A percentile compares a stretch with the other conserved stretches of the same genome.
phyloP scores from a whole-genome alignment of 1,139 yeast species.

The Geotrichum phurueaensis region DNA sequence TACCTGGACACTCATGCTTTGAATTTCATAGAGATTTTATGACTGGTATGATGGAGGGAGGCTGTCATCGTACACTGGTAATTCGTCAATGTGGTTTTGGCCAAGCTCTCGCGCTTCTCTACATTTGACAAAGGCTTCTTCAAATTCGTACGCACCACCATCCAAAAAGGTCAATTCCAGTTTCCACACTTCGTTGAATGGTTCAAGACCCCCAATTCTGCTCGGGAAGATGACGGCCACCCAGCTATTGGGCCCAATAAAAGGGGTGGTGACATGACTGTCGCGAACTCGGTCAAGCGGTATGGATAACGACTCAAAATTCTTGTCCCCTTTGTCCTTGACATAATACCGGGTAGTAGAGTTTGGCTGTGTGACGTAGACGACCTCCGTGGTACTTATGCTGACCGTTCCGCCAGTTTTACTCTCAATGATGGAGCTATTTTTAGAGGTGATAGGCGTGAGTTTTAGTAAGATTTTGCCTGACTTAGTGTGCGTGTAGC shows the following conservation, averaged over 20 bases:
- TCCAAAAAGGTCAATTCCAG: slow-evolving; percentile 7
- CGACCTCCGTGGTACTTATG: slow-evolving; percentile 9
- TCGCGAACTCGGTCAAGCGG: slow-evolving; percentile 14
- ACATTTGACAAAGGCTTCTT: slow-evolving; percentile 5
- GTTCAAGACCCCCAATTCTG: slow-evolving; percentile 14
- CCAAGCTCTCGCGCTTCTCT: slow-evolving; percentile 5
- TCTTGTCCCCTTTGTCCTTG: slow-evolving; percentile 13
- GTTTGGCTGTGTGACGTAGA: neutral
- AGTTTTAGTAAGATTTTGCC: slow-evolving; percentile 1
- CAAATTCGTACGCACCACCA: slow-evolving; percentile 17
- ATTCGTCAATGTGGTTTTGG: slow-evolving; percentile 6
- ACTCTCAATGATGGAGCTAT: neutral
- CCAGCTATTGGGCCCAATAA: slow-evolving; percentile 15
- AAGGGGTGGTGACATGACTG: slow-evolving; percentile 10
- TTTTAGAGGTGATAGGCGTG: neutral
- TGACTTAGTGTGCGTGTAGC: neutral
- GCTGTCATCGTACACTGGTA: slow-evolving; percentile 9
- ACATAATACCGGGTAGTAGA: neutral
- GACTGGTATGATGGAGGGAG: neutral
- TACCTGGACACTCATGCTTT: neutral
- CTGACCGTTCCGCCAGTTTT: slow-evolving; percentile 2
- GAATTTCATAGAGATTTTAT: neutral
- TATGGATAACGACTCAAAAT: slow-evolving; percentile 8
- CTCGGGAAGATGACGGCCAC: slow-evolving; percentile 8
- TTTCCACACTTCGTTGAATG: slow-evolving; percentile 7